Evolutionary conservation across 176 grass and related monocot genomes (phyloP).

Genomic region (Neostapfia colusana): DNA sequence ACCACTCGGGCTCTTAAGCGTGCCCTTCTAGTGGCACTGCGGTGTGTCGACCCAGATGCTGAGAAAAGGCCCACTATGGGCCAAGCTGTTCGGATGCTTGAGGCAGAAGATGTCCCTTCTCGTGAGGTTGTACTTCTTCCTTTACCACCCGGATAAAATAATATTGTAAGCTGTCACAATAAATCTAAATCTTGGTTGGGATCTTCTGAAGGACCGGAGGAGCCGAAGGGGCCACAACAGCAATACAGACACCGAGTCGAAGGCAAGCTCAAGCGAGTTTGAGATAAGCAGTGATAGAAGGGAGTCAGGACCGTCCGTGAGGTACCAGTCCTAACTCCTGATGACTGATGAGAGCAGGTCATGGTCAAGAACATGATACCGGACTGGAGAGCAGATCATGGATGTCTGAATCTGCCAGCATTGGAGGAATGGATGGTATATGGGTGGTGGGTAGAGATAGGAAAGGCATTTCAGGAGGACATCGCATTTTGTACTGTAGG

Average conservation of each 20-base stretch:
- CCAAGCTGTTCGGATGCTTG: slow-evolving; percentile 30
- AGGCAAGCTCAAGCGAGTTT: slow-evolving; percentile 36
- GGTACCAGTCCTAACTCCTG: slow-evolving; percentile 8
- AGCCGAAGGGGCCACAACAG: slow-evolving; percentile 17
- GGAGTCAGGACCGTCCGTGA: background rate
- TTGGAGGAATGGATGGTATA: background rate
- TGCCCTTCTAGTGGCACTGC: slow-evolving; percentile 30
- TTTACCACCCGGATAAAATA: background rate
- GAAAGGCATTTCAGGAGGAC: background rate
- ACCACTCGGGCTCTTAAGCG: slow-evolving; percentile 28
- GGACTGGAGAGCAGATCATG: background rate
- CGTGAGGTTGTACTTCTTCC: slow-evolving; percentile 29
- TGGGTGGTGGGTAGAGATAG: slow-evolving; percentile 6
- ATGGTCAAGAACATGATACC: slow-evolving; percentile 2
- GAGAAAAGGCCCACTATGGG: slow-evolving; percentile 40
- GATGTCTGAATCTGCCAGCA: background rate
- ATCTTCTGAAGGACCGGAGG: slow-evolving; percentile 46
- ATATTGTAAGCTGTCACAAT: background rate
- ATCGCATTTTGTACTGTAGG: slow-evolving; percentile 34
- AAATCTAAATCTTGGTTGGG: slow-evolving; percentile 22
- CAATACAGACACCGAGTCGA: slow-evolving; percentile 19
- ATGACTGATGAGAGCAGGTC: slow-evolving; percentile 19
- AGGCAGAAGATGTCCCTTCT: slow-evolving; percentile 23
- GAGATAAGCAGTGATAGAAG: slow-evolving; percentile 37
- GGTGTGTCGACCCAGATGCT: slow-evolving; percentile 32